Conservation (phyloP, 2,329 filamentous ascomycete genomes). For the Aspergillus intermedius region DNA sequence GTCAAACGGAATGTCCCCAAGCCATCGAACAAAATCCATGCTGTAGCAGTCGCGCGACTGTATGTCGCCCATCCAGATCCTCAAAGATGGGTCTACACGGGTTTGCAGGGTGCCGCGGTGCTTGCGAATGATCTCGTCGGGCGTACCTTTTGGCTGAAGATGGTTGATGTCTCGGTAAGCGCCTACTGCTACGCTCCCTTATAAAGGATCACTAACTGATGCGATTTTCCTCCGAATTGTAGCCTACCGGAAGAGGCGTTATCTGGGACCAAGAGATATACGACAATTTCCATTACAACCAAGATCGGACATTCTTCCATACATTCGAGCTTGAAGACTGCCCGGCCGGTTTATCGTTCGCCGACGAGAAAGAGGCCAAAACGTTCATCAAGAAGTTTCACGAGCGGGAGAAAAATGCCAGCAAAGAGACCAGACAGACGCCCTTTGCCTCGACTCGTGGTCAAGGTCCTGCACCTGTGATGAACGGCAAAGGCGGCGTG, state of each 20-base stretch:
- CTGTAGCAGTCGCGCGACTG: conserved; percentile 84
- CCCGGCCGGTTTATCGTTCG: conserved; percentile 81
- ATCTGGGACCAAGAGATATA: conserved; percentile 98
- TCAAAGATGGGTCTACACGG: conserved; percentile 87
- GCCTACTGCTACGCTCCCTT: conserved; percentile 1
- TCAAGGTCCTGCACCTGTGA: conserved; percentile 38
- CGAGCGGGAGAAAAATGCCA: conserved; percentile 90
- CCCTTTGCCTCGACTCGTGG: conserved; percentile 57
- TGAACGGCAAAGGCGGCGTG: conserved; percentile 39
- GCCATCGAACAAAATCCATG: conserved; percentile 93
- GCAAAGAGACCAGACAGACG: conserved; percentile 73
- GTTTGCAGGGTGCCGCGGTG: conserved; percentile 83
- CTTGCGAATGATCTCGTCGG: conserved; percentile 91
- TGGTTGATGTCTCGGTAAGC: conserved; percentile 91
- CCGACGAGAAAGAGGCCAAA: conserved; percentile 95
- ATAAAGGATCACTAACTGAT: conserved; percentile 7
- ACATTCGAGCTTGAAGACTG: conserved; percentile 94
- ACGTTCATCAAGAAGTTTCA: conserved; percentile 97
- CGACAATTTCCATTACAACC: conserved; percentile 89
- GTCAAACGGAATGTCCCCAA: conserved; percentile 94
- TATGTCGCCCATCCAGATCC: conserved; percentile 87
- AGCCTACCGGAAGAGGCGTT: conserved; percentile 74
- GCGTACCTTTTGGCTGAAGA: conserved; percentile 93
- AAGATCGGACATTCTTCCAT: conserved; percentile 96
- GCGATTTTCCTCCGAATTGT: conserved; percentile 7